Evolutionary conservation across 257 asterid species (phyloP).

Genomic region (Galeopsis tetrahit): DNA sequence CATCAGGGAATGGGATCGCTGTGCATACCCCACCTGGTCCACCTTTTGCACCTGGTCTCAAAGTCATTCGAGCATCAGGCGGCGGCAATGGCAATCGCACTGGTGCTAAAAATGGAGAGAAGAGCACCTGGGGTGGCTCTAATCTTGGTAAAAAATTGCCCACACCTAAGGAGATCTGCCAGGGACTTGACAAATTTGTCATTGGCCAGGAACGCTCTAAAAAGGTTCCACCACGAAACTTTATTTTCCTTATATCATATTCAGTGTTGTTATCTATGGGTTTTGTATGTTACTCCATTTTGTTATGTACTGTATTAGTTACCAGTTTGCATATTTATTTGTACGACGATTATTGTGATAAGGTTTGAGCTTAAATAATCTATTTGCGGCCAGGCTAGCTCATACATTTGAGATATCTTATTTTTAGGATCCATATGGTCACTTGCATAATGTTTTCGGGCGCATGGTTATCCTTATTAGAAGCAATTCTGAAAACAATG

Average conservation of each 20-base stretch:
- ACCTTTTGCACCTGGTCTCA: slow-evolving; percentile 87
- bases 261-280: neutral
- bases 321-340: slow-evolving; percentile 5
- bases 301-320: neutral
- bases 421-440: slow-evolving; percentile 29
- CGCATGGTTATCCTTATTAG: slow-evolving; percentile 6
- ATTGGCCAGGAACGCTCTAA: slow-evolving; percentile 95
- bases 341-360: neutral
- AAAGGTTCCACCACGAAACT: slow-evolving; percentile 54
- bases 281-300: slow-evolving; percentile 7
- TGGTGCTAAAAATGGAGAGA: slow-evolving; percentile 50
- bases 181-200: slow-evolving; percentile 88
- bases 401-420: slow-evolving; percentile 12
- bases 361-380: slow-evolving; percentile 5
- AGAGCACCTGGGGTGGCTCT: slow-evolving; percentile 88
- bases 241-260: slow-evolving; percentile 20
- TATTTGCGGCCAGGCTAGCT: neutral
- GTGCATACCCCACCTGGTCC: slow-evolving; percentile 95
- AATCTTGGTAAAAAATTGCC: slow-evolving; percentile 80
- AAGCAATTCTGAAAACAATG: slow-evolving; percentile 11
- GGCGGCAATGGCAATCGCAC: slow-evolving; percentile 36
- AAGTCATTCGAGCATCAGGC: slow-evolving; percentile 60
- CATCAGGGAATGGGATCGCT: slow-evolving; percentile 68
- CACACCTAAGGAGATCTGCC: slow-evolving; percentile 91
- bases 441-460: slow-evolving; percentile 23